Conservation (phyloP, 768 basidiomycete genomes). For the Psilocybe tampanensis region DNA sequence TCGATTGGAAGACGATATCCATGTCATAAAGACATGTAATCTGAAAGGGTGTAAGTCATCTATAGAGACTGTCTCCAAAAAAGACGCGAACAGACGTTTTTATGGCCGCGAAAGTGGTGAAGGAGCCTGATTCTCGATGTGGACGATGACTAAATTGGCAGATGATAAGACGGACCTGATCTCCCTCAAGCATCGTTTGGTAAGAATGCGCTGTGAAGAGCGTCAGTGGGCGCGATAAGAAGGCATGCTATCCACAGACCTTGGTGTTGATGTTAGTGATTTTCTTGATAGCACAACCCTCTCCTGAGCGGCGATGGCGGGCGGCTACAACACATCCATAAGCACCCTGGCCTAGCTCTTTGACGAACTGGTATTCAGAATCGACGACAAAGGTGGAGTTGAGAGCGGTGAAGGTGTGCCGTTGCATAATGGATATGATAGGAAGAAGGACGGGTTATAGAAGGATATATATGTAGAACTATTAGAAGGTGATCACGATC, state of each 20-base stretch:
- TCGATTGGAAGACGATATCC: slow-evolving; percentile 94
- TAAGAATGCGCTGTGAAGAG: slow-evolving; percentile 76
- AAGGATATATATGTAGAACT: slow-evolving; percentile 2
- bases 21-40: slow-evolving; percentile 98
- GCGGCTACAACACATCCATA: slow-evolving; percentile 93
- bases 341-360: slow-evolving; percentile 95
- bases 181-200: slow-evolving; percentile 94
- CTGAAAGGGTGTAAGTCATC: slow-evolving; percentile 42
- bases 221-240: slow-evolving; percentile 2
- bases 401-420: slow-evolving; percentile 80
- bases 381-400: slow-evolving; percentile 90
- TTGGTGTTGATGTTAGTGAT: slow-evolving; percentile 94
- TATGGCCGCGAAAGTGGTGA: slow-evolving; percentile 98
- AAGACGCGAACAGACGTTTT: slow-evolving; percentile 69
- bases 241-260: slow-evolving; percentile 37
- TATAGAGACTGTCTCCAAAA: slow-evolving; percentile 5
- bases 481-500: background rate
- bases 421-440: slow-evolving; percentile 49
- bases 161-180: slow-evolving; percentile 67
- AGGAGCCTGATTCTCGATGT: slow-evolving; percentile 59
- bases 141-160: slow-evolving; percentile 1
- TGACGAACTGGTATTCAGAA: slow-evolving; percentile 89
- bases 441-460: slow-evolving; percentile 12
- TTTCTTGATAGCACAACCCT: slow-evolving; percentile 95
- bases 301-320: slow-evolving; percentile 78